Base-by-base conservation (phyloP, 768 basidiomycete genomes). In the Psilocybe sp. region DNA sequence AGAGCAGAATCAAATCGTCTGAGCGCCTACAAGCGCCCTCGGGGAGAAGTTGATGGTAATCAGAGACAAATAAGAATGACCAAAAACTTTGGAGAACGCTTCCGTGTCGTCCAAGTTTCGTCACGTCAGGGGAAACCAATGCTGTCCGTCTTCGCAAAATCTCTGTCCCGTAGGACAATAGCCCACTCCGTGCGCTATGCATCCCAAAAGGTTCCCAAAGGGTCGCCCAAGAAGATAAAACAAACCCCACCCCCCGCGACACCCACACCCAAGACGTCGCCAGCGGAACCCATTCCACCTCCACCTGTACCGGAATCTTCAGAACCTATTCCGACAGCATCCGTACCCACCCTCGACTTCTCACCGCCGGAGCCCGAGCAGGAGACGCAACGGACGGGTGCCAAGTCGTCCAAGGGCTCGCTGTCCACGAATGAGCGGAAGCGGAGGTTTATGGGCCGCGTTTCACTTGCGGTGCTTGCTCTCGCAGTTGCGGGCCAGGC, bases 401-500 rank as follows among this genome's bases (percentile, higher is more conserved):
- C 90, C 44, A 76, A 72, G 63, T 91, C 89, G 2, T 85, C 88
- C 13, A 89, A 85, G 58, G 85, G 87, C 44, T 81, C 84, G 12
- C 76, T 92, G 46, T 88, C 88, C 14, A 84, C 84, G 44, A 87
- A 85, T 53, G 96, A 97, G 68, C 76, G 79, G 57, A 77, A 77
- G 60, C 76, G 91, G 52, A 71, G 79, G 54, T 68, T 76, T 52
- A 66, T 84, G 58, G 76, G 80, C 5, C 70, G 87, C 33, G 58
- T 83, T 1, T 74, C 80, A 15, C 61, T 88, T 39, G 80, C 65
- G 0, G 39, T 84, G 32, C 62, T 89, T 6, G 70, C 74, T 4
- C 60, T 84, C 10, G 89, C 79, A 3, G 65, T 87, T 4, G 77
- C 79, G 2, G 77, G 69, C 12, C 79, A 80, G 37, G 74, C 76